A percentile compares a stretch with the other conserved stretches of the same genome.
Conservation (phyloP, 345 rosid species). For the Carallia brachiata region DNA sequence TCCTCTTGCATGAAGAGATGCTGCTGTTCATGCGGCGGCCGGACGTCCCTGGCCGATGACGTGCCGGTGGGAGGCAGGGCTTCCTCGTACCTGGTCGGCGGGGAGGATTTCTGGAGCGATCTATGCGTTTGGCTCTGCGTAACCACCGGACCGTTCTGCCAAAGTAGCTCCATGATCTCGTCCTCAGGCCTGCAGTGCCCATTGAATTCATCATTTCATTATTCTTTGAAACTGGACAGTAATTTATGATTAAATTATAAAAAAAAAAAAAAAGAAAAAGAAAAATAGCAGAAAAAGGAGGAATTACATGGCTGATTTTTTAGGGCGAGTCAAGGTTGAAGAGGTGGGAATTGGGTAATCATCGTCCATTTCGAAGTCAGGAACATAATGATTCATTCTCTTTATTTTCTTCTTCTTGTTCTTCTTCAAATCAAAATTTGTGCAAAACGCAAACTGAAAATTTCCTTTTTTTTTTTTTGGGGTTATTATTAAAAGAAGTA, state of each 20-base stretch:
- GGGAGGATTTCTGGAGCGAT: slow-evolving; percentile 37
- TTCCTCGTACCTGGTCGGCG: slow-evolving; percentile 30
- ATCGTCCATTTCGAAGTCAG: slow-evolving; percentile 63
- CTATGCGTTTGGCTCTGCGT: slow-evolving; percentile 59
- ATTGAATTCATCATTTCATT: not conserved
- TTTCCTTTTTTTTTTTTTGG: too few relatives aligned
- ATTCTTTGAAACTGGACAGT: too few relatives aligned
- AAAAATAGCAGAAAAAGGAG: not conserved
- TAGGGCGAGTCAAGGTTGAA: slow-evolving; percentile 37
- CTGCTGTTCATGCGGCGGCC: slow-evolving; percentile 25
- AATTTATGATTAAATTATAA: too few relatives aligned
- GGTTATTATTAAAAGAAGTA: too few relatives aligned
- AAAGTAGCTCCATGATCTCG: slow-evolving; percentile 79
- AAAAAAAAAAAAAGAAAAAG: too few relatives aligned
- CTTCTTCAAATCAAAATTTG: too few relatives aligned
- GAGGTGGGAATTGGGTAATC: slow-evolving; percentile 39
- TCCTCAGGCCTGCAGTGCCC: slow-evolving; percentile 46
- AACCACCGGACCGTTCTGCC: slow-evolving; percentile 92
- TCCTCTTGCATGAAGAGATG: slow-evolving; percentile 78
- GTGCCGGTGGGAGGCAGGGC: slow-evolving; percentile 15
- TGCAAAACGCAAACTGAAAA: too few relatives aligned
- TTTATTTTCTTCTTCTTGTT: not conserved
- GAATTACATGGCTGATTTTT: slow-evolving; percentile 45
- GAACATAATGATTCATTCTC: slow-evolving; percentile 66
- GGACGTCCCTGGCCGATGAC: slow-evolving; percentile 28